These are phyloP conservation scores for Penicillium salamii DNA, from an alignment of 495 filamentous ascomycete genomes.

Conservation along the genomic window DNA sequence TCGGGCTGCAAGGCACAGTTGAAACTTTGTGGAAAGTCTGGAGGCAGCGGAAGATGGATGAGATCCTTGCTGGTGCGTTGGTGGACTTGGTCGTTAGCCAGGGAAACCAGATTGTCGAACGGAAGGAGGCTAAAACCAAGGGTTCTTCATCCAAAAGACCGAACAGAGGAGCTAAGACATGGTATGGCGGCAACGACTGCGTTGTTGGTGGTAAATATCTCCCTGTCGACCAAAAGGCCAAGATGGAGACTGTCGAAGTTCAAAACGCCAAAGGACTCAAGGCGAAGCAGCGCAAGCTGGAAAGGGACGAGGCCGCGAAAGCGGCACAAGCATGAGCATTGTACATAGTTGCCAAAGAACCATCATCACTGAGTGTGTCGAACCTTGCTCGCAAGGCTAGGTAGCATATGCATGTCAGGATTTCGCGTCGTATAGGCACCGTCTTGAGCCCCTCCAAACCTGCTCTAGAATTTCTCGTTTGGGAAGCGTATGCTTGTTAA, in stretches of 20 bases:
- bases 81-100: conserved; percentile 59
- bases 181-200: conserved; percentile 64
- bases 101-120: conserved; percentile 33
- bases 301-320: conserved; percentile 17
- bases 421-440: conserved; percentile 71
- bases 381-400: background rate
- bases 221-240: conserved; percentile 63
- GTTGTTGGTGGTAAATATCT: conserved; percentile 64
- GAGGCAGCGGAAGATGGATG: conserved; percentile 84
- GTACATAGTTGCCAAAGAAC: conserved; percentile 18
- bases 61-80: conserved; percentile 69
- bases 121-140: conserved; percentile 24
- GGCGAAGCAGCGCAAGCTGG: conserved; percentile 57
- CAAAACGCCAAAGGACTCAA: conserved; percentile 75
- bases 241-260: conserved; percentile 62
- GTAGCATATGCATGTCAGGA: conserved; percentile 26
- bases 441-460: conserved; percentile 78
- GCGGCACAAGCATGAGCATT: conserved; percentile 5
- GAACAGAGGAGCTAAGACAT: conserved; percentile 56
- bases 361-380: background rate
- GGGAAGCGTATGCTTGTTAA: conserved; percentile 61
- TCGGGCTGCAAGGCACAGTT: conserved; percentile 64
- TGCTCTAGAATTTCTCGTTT: conserved; percentile 67
- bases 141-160: conserved; percentile 16
- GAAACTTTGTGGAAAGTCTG: conserved; percentile 77